Conservation (phyloP, 1,284 basidiomycete species). For the Trichosporon asahii region DNA sequence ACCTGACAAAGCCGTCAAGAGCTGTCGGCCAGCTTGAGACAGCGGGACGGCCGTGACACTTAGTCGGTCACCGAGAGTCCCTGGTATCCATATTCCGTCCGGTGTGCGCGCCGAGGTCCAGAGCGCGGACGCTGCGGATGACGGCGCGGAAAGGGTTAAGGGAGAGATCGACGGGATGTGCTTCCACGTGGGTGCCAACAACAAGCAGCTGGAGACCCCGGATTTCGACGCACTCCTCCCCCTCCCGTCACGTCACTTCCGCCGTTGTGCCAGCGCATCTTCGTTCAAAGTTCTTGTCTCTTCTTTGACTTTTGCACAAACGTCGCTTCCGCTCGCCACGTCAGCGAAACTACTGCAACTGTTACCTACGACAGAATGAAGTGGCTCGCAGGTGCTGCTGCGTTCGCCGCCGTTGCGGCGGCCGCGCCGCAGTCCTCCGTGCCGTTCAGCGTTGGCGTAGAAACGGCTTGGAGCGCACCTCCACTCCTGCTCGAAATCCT, state of each 20-base stretch:
- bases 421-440: conserved; percentile 54
- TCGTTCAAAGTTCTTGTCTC: no score
- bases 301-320: neutral
- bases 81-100: neutral
- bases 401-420: neutral
- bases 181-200: neutral
- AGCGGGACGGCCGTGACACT: no score
- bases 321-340: no score
- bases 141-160: neutral
- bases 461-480: conserved; percentile 74
- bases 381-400: conserved; percentile 17
- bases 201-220: neutral
- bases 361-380: conserved; percentile 10
- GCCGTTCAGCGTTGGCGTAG: conserved; percentile 71
- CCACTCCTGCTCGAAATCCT: conserved; percentile 75
- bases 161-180: neutral
- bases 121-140: neutral
- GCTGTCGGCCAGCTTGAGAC: neutral
- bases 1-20: neutral
- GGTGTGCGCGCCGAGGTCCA: neutral
- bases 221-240: neutral
- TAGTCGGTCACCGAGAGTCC: neutral
- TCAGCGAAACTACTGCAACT: neutral
- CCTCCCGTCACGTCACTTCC: conserved; percentile 7
- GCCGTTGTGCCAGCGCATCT: conserved; percentile 4